These are phyloP conservation scores for Metahyphopichia silvanorum DNA, from an alignment of 805 yeast genomes.

Conservation along the genomic window DNA sequence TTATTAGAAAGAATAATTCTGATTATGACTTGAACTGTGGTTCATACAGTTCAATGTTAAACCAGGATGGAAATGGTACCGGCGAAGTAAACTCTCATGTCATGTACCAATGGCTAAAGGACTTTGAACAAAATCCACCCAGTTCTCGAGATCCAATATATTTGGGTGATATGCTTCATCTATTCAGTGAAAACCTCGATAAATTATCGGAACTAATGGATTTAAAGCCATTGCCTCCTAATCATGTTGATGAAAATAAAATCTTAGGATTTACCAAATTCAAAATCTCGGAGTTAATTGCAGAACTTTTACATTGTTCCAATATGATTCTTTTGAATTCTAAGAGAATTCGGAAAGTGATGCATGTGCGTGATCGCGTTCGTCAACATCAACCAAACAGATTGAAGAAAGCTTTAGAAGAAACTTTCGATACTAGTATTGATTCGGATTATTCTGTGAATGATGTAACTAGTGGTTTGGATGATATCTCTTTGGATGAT, in stretches of 20 bases:
- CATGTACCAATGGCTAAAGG: slow-evolving; percentile 44
- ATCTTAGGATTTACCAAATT: slow-evolving; percentile 90
- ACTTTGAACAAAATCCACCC: slow-evolving; percentile 84
- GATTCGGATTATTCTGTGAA: slow-evolving; percentile 9
- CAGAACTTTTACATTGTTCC: slow-evolving; percentile 95
- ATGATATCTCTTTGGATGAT: slow-evolving; percentile 36
- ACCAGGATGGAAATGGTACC: slow-evolving; percentile 22
- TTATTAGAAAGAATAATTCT: slow-evolving; percentile 91
- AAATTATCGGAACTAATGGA: slow-evolving; percentile 62
- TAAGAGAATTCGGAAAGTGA: slow-evolving; percentile 63
- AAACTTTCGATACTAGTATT: slow-evolving; percentile 22
- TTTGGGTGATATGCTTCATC: slow-evolving; percentile 76
- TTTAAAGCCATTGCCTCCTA: slow-evolving; percentile 22
- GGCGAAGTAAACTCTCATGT: slow-evolving; percentile 39
- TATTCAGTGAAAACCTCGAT: slow-evolving; percentile 74
- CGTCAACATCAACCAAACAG: slow-evolving; percentile 44
- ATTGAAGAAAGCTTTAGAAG: slow-evolving; percentile 40
- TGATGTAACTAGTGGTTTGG: slow-evolving; percentile 36
- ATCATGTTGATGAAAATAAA: slow-evolving; percentile 6
- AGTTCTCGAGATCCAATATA: slow-evolving; percentile 89
- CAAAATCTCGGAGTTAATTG: slow-evolving; percentile 86
- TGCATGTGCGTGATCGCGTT: slow-evolving; percentile 64
- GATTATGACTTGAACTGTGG: slow-evolving; percentile 93
- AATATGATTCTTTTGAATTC: slow-evolving; percentile 91
- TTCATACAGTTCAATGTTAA: slow-evolving; percentile 60